Base-by-base conservation (phyloP, 805 yeast genomes). In the Debaryomyces tyrocola region DNA sequence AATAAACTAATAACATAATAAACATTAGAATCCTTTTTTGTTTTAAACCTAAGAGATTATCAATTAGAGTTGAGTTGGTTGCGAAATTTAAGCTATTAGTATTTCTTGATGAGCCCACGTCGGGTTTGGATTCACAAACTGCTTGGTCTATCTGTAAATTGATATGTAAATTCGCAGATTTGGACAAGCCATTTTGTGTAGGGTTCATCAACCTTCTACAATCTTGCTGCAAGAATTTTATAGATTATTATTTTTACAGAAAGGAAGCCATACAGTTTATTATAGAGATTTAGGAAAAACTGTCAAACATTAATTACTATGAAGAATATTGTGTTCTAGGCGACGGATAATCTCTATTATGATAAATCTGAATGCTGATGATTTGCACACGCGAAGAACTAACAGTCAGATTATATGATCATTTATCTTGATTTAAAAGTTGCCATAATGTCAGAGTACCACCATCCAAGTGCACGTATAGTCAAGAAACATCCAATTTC, bases 291-390 rank as follows among this genome's bases (percentile, higher is more conserved):
- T 31, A 10, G 34, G 34, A 11, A 31, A 31, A 31, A 31, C 34
- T 31, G 34, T 31, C 6, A 37, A 17, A 73, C 79, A 83, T 84
- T 47, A 66, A 78, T 43, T 85, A 85, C 60, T 85, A 86, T 56
- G 90, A 85, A 63, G 60, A 63, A 4, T 64, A 84, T 53, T 90
- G 90, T 45, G 34, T n/a, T n/a, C n/a, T n/a, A n/a, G n/a, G n/a
- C n/a, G n/a, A n/a, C n/a, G n/a, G n/a, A n/a, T n/a, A n/a, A n/a
- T n/a, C n/a, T n/a, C n/a, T n/a, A n/a, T n/a, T n/a, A n/a, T n/a
- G n/a, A n/a, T n/a, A n/a, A n/a, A n/a, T n/a, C n/a, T n/a, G n/a
- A n/a, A n/a, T n/a, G n/a, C n/a, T n/a, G n/a, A n/a, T n/a, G n/a
- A n/a, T n/a, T n/a, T n/a, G n/a, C n/a, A n/a, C n/a, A n/a, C n/a